Percentiles rank a stretch among this genome's conserved stretches.
Conservation (phyloP, 78 protist genomes). For the Dictyostelium firmibasis region DNA sequence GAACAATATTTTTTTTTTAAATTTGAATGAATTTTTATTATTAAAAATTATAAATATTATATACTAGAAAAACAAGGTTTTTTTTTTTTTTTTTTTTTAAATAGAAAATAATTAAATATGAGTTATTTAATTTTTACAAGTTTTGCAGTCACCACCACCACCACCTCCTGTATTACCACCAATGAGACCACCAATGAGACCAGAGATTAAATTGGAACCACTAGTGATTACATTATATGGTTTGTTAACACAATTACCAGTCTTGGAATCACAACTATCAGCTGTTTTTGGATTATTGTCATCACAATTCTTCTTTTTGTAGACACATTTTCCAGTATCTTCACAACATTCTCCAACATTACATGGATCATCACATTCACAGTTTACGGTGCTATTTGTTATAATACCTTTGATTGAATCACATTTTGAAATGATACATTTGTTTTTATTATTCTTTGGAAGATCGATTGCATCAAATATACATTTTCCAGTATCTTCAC, state of each 20-base stretch:
- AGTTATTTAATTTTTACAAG: neutral
- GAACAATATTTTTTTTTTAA: neutral
- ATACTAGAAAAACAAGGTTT: neutral
- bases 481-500: neutral
- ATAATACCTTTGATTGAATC: neutral
- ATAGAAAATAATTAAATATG: neutral
- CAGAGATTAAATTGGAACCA: neutral
- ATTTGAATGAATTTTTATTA: neutral
- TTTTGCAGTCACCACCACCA: constrained; percentile 6
- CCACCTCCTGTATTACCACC: neutral
- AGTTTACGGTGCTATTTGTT: neutral
- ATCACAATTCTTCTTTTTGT: constrained; percentile 17
- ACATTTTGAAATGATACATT: neutral
- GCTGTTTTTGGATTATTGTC: constrained; percentile 41
- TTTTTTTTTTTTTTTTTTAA: too few species aligned
- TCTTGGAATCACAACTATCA: neutral
- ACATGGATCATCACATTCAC: constrained; percentile 55
- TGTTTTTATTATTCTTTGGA: neutral
- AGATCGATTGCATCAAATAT: neutral
- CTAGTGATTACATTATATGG: neutral
- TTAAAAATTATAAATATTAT: neutral
- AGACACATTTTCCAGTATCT: constrained; percentile 26
- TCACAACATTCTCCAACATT: constrained; percentile 30
- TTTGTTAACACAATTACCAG: neutral
- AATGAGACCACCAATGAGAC: neutral